Conservation (phyloP, 2,329 filamentous ascomycete species). For the Scytalidium sp. region DNA sequence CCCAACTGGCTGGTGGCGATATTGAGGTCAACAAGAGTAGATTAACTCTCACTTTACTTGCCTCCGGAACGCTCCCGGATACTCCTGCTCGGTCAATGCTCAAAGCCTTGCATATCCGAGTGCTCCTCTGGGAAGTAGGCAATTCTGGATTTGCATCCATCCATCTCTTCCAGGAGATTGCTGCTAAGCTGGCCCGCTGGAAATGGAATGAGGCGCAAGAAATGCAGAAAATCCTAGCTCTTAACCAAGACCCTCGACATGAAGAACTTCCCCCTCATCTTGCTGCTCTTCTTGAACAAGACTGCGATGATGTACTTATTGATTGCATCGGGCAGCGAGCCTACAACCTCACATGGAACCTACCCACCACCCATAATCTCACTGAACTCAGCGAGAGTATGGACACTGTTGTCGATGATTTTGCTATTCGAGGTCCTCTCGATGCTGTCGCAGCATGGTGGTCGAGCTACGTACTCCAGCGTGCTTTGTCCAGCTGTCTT, state of each 20-base stretch:
- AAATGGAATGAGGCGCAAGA: conserved; percentile 81
- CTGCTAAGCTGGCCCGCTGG: conserved; percentile 68
- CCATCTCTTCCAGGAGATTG: conserved; percentile 64
- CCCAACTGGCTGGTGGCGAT: conserved; percentile 88
- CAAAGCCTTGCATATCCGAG: conserved; percentile 86
- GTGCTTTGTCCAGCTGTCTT: conserved; percentile 63
- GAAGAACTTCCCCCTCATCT: conserved; percentile 76
- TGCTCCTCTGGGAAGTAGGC: conserved; percentile 77
- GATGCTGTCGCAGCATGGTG: conserved; percentile 92
- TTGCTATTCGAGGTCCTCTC: conserved; percentile 78
- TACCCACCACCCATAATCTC: conserved; percentile 66
- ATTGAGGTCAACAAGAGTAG: conserved; percentile 85
- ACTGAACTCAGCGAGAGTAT: conserved; percentile 66
- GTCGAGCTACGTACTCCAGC: conserved; percentile 71
- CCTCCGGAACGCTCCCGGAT: conserved; percentile 80
- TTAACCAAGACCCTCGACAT: conserved; percentile 38
- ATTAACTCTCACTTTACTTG: conserved; percentile 80
- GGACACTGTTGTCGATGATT: conserved; percentile 81
- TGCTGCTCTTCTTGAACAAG: conserved; percentile 69
- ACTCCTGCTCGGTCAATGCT: conserved; percentile 84
- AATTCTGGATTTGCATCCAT: conserved; percentile 63
- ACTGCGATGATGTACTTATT: conserved; percentile 79
- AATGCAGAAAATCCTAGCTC: conserved; percentile 49
- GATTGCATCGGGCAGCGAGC: conserved; percentile 77
- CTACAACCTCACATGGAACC: conserved; percentile 87